These are phyloP conservation scores for Helichrysum umbraculigerum DNA, from an alignment of 129 eudicot genomes.

Conservation along the genomic window DNA sequence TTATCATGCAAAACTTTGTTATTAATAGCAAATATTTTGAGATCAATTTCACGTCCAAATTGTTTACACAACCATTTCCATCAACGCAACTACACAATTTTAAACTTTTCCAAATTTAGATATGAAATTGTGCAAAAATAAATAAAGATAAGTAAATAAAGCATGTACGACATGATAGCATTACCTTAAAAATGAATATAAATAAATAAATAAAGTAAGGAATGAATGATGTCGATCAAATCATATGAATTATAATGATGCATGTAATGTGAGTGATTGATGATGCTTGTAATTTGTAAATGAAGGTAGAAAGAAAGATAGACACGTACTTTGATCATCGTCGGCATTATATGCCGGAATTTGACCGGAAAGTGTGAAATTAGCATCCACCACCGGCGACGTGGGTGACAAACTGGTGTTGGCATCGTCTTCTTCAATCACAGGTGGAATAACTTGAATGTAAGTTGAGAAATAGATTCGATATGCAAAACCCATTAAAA, in stretches of 20 bases:
- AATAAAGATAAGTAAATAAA: too few species aligned
- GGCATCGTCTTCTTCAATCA: constrained; percentile 19
- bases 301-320: neutral
- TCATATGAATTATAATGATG: neutral
- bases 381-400: constrained; percentile 4
- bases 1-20: neutral
- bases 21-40: neutral
- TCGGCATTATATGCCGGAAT: constrained; percentile 15
- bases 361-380: constrained; percentile 30
- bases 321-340: constrained; percentile 10
- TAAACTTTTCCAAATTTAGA: too few species aligned
- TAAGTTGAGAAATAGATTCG: constrained; percentile 43
- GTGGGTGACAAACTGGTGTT: constrained; percentile 22
- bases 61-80: too few species aligned
- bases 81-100: neutral
- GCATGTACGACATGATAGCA: neutral
- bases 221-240: neutral
- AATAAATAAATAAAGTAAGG: too few species aligned
- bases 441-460: constrained; percentile 32
- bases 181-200: neutral
- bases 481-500: constrained; percentile 52
- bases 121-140: too few species aligned
- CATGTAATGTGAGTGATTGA: neutral
- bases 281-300: constrained; percentile 14
- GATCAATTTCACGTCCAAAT: neutral